A percentile compares a stretch with the other conserved stretches of the same genome.
These are phyloP conservation scores for Arthrobotrys pseudoclavata DNA, from an alignment of 2,329 filamentous ascomycete species.

Conservation along the genomic window DNA sequence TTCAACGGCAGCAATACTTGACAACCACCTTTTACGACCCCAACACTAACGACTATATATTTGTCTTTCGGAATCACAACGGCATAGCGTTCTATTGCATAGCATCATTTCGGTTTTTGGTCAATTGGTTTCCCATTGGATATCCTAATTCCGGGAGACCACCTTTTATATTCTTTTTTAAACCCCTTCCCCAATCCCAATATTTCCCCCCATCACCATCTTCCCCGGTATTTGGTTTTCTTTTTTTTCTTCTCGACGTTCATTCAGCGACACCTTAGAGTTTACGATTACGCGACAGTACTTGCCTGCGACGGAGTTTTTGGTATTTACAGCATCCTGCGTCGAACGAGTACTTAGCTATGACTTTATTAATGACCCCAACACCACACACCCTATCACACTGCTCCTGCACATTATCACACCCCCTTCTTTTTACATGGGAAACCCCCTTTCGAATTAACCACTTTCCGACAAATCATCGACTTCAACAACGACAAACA, in stretches of 20 bases:
- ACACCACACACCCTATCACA: slow-evolving; percentile 15
- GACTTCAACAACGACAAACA: slow-evolving; percentile 16
- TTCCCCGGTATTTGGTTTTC: slow-evolving; percentile 34
- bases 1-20: neutral
- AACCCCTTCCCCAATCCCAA: neutral
- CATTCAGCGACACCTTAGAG: slow-evolving; percentile 45
- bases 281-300: slow-evolving; percentile 53
- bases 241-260: slow-evolving; percentile 52
- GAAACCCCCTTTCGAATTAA: slow-evolving; percentile 24
- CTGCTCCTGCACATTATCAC: slow-evolving; percentile 7
- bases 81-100: slow-evolving; percentile 58
- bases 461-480: slow-evolving; percentile 27
- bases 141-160: slow-evolving; percentile 52
- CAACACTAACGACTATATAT: slow-evolving; percentile 44
- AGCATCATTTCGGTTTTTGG: slow-evolving; percentile 56
- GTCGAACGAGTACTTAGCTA: slow-evolving; percentile 46
- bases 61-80: slow-evolving; percentile 52
- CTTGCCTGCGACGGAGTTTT: slow-evolving; percentile 40
- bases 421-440: slow-evolving; percentile 6
- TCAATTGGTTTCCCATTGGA: slow-evolving; percentile 25
- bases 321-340: slow-evolving; percentile 21
- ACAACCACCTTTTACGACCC: slow-evolving; percentile 29
- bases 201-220: slow-evolving; percentile 5
- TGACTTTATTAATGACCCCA: slow-evolving; percentile 52
- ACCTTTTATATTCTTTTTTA: slow-evolving; percentile 5